Evolutionary conservation across 805 yeast species (phyloP).

Genomic region (Ogataea zsoltii): DNA sequence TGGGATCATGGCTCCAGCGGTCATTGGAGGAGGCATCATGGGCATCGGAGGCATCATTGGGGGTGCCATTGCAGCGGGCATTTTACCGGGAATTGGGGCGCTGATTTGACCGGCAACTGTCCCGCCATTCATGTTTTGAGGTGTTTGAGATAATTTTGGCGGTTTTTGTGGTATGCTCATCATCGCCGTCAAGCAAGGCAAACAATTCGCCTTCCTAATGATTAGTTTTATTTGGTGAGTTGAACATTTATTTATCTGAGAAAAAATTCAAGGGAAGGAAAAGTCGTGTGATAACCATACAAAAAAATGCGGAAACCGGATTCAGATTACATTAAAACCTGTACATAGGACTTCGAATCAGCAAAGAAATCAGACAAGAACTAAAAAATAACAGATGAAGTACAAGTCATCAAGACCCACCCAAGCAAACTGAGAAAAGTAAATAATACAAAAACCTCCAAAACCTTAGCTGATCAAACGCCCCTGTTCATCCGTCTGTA

Average conservation of each 20-base stretch:
- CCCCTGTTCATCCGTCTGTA: slow-evolving; percentile 14
- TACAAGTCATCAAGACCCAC: background rate
- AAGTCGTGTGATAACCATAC: too few relatives aligned
- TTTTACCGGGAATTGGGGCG: background rate
- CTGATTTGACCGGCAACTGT: background rate
- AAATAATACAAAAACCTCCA: too few relatives aligned
- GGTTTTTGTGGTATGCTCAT: slow-evolving; percentile 26
- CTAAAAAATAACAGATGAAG: background rate
- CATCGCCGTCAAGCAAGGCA: background rate
- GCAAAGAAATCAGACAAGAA: background rate
- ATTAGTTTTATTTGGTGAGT: background rate
- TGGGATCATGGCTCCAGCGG: slow-evolving; percentile 11
- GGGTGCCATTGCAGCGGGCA: slow-evolving; percentile 2
- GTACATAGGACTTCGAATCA: too few relatives aligned
- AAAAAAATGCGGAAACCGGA: too few relatives aligned
- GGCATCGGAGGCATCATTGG: slow-evolving; percentile 15
- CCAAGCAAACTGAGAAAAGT: too few relatives aligned
- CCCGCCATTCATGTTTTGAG: slow-evolving; percentile 8
- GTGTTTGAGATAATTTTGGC: slow-evolving; percentile 16
- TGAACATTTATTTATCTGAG: background rate
- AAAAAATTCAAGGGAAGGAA: too few relatives aligned
- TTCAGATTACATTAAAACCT: too few relatives aligned
- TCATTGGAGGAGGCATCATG: slow-evolving; percentile 14
- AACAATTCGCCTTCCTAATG: background rate
- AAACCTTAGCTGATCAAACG: too few relatives aligned